Evolutionary conservation across 164 flowering plant genomes (phyloP).

Genomic region (Malania oleifera): DNA sequence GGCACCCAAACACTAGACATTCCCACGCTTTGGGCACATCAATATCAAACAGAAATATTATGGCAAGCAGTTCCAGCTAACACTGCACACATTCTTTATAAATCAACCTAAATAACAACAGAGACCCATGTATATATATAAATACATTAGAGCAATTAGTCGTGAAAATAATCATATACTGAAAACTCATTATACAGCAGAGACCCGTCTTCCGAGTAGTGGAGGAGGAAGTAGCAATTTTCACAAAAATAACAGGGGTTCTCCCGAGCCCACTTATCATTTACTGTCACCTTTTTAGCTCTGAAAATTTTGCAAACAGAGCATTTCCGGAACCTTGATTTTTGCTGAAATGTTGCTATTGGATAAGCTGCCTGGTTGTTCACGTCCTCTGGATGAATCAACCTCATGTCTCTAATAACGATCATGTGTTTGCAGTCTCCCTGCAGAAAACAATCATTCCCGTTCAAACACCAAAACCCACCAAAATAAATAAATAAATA

Average conservation of each 20-base stretch:
- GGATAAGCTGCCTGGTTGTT: not conserved
- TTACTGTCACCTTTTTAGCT: slow-evolving; percentile 1
- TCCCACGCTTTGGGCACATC: too few species aligned
- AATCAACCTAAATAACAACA: too few species aligned
- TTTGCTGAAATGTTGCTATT: not conserved
- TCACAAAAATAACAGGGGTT: slow-evolving; percentile 6
- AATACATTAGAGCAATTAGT: too few species aligned
- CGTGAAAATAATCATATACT: slow-evolving; percentile 4
- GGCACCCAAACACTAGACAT: too few species aligned
- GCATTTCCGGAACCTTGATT: not conserved
- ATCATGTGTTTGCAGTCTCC: too few species aligned
- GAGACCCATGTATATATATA: too few species aligned
- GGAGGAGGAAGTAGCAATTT: slow-evolving; percentile 1
- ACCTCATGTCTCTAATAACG: slow-evolving; percentile 2
- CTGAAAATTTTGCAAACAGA: not conserved
- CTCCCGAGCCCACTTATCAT: not conserved
- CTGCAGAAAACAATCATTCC: too few species aligned
- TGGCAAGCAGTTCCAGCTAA: too few species aligned
- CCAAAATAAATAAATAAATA: too few species aligned
- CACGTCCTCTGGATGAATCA: slow-evolving; percentile 1
- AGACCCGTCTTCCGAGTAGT: not conserved
- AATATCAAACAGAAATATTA: too few species aligned
- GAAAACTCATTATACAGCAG: not conserved
- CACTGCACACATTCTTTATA: too few species aligned
- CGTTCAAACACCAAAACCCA: too few species aligned